Base-by-base conservation (phyloP, 2,329 filamentous ascomycete genomes). In the Rhinocladiella mackenziei region DNA sequence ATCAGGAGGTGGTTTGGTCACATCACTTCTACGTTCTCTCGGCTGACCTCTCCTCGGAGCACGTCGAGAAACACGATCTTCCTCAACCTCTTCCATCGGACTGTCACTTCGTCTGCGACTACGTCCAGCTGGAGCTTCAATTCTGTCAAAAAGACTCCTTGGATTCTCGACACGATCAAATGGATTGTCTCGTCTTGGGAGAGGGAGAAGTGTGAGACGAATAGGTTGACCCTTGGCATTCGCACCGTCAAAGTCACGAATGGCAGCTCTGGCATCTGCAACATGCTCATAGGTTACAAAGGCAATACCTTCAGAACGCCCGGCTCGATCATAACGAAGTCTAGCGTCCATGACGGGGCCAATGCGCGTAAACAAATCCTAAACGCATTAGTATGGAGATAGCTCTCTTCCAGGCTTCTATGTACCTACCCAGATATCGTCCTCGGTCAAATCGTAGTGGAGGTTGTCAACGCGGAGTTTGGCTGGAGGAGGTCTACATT, bases 211-310 rank as follows among this genome's bases (percentile, higher is more conserved):
- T 0, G 77, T 78, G 45, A 95, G 66, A 23, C 77, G 80, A 58
- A 95, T 95, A 3, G 87, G 88, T 66, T 91, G 86, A 36, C 85
- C 84, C 57, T 92, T 89, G 45, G 89, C 89, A 62, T 95, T 95
- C 52, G 89, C 89, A 43, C 87, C 87, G 61, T 96, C 83, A 60
- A 84, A 96, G 58, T 95, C 84, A 41, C 73, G 74, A 43, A 95
- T 76, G 2, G 89, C 89, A 33, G 77, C 73, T 56, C 76, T 71
- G 7, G 89, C 89, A 63, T 95, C 85, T 35, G 78, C 74, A 37
- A 77, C 69, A 43, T 71, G 73, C 55, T 82, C 77, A 67, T 94
- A 95, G 6, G 84, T 89, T 36, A 96, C 84, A 59, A 80, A 92
- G 5, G 89, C 89, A 26, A 83, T 76, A 43, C 89, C 89, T 59